Evolutionary conservation across 78 protist species (phyloP).

Genomic region (Chrysochromulina tobinii): DNA sequence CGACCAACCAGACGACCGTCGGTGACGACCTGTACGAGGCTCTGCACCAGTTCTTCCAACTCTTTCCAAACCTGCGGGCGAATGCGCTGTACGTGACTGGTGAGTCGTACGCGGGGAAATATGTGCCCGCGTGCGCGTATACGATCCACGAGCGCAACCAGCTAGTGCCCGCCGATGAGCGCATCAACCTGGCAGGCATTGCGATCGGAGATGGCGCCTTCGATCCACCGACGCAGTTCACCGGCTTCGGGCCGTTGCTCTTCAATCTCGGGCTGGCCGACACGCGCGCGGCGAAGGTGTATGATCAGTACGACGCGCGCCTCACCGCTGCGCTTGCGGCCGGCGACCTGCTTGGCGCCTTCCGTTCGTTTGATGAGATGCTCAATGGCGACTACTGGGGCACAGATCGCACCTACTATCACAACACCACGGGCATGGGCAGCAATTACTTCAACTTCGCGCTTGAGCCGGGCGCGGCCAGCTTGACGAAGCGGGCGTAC

Average conservation of each 20-base stretch:
- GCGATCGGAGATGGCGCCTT: constrained; percentile 37
- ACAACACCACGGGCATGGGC: neutral
- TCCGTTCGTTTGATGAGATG: neutral
- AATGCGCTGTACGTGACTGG: neutral
- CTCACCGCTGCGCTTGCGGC: neutral
- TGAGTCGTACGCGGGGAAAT: constrained; percentile 25
- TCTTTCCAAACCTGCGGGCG: neutral
- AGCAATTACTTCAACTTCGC: neutral
- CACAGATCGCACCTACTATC: neutral
- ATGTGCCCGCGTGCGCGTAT: neutral
- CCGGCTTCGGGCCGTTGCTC: constrained; percentile 2
- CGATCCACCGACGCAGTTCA: neutral
- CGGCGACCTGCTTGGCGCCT: neutral
- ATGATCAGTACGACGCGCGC: neutral
- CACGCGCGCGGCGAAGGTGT: neutral
- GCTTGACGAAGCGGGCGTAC: neutral
- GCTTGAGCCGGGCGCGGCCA: neutral
- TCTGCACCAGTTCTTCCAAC: neutral
- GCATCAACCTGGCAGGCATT: constrained; percentile 10
- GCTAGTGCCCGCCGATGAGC: neutral
- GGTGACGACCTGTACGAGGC: neutral
- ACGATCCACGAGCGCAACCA: neutral
- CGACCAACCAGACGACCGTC: constrained; percentile 12
- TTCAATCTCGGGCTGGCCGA: neutral
- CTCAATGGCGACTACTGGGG: neutral